Conservation (phyloP, 1,284 basidiomycete species). For the Stereum hirsutum region DNA sequence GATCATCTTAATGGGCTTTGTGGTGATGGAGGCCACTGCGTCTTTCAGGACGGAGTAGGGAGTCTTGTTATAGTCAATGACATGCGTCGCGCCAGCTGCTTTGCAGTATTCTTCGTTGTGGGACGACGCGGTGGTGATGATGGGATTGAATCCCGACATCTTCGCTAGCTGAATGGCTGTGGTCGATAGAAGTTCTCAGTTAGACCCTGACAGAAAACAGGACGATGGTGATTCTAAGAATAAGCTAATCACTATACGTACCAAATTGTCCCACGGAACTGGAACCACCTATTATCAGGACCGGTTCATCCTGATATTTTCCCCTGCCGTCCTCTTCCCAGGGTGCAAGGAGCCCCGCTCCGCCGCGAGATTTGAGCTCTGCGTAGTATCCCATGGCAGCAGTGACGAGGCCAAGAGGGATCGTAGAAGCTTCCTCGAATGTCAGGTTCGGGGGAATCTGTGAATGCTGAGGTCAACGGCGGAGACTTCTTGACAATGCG, state of each 20-base stretch:
- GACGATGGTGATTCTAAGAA: neutral
- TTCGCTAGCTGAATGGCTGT: constrained; percentile 24
- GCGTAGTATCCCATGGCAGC: constrained; percentile 8
- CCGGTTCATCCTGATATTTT: constrained; percentile 15
- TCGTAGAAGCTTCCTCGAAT: constrained; percentile 8
- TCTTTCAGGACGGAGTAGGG: constrained; percentile 9
- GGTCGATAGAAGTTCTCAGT: constrained; percentile 10
- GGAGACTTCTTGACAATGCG: no score
- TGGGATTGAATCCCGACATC: constrained; percentile 23
- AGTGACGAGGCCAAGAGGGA: constrained; percentile 7
- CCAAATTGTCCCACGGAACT: constrained; percentile 22
- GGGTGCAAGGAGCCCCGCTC: constrained; percentile 6
- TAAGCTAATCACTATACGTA: neutral
- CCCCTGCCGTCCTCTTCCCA: constrained; percentile 13
- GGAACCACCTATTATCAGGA: constrained; percentile 22
- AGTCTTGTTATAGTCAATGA: constrained; percentile 21
- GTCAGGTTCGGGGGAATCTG: constrained; percentile 9
- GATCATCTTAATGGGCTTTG: constrained; percentile 12
- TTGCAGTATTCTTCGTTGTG: constrained; percentile 22
- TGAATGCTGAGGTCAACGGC: no score
- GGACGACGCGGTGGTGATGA: constrained; percentile 25
- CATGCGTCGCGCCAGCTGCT: constrained; percentile 26
- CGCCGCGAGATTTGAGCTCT: constrained; percentile 3
- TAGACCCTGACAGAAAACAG: neutral
- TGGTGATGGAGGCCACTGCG: constrained; percentile 9